These are phyloP conservation scores for Quercus aquifolioides DNA, from an alignment of 306 rosid genomes.

Conservation along the genomic window DNA sequence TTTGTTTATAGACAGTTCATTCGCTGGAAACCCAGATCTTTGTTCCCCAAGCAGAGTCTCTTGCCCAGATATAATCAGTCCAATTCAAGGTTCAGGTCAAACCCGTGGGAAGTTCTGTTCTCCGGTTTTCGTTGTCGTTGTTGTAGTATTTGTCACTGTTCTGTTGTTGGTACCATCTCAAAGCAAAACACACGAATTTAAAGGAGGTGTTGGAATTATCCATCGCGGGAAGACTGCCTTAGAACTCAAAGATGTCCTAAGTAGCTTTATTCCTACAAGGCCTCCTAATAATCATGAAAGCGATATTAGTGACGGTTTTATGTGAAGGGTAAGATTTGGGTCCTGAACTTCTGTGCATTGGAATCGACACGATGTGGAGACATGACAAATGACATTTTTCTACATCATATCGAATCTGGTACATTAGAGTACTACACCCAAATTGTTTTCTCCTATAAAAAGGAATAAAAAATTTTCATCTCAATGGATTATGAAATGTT, in stretches of 20 bases:
- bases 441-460: too few relatives aligned
- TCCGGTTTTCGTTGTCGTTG: constrained; percentile 17
- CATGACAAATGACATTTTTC: too few relatives aligned
- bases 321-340: too few relatives aligned
- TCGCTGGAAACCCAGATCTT: constrained; percentile 63
- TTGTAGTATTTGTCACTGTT: constrained; percentile 18
- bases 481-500: too few relatives aligned
- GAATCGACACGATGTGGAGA: too few relatives aligned
- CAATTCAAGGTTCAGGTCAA: not conserved
- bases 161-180: constrained; percentile 14
- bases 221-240: constrained; percentile 45
- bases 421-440: too few relatives aligned
- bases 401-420: too few relatives aligned
- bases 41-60: constrained; percentile 33
- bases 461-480: too few relatives aligned
- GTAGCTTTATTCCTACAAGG: not conserved
- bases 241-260: constrained; percentile 31
- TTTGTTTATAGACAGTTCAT: constrained; percentile 49
- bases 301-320: too few relatives aligned
- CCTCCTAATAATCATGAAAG: too few relatives aligned
- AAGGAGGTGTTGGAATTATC: constrained; percentile 81
- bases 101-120: not conserved
- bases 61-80: constrained; percentile 25
- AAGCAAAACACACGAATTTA: constrained; percentile 8
- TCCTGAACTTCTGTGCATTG: too few relatives aligned